These are phyloP conservation scores for Fusarium sp. DNA, from an alignment of 2,329 filamentous ascomycete genomes.

Conservation along the genomic window DNA sequence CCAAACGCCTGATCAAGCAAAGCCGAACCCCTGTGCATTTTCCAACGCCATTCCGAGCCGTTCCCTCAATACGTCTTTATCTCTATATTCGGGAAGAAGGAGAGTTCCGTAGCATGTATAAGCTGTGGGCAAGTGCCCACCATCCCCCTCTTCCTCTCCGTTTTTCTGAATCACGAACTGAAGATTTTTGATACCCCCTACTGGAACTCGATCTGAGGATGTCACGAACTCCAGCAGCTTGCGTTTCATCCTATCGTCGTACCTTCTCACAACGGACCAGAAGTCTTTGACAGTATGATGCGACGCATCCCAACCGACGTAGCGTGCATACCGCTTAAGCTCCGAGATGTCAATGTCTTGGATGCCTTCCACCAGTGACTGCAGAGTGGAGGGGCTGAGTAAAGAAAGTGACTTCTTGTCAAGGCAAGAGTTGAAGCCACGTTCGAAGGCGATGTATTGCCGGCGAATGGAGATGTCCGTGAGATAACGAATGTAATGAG, in stretches of 20 bases:
- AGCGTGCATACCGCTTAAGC: conserved; percentile 77
- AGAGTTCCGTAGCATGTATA: conserved; percentile 95
- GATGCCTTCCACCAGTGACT: conserved; percentile 84
- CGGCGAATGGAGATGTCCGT: conserved; percentile 80
- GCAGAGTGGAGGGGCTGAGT: conserved; percentile 78
- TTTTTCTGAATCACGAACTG: conserved; percentile 87
- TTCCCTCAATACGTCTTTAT: conserved; percentile 75
- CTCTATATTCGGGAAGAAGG: conserved; percentile 84
- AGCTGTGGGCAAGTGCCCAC: conserved; percentile 80
- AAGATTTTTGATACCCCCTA: conserved; percentile 84
- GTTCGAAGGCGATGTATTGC: conserved; percentile 84
- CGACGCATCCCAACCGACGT: conserved; percentile 81
- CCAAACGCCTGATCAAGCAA: conserved; percentile 63
- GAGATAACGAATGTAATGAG: conserved; percentile 87
- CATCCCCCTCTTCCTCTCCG: conserved; percentile 68
- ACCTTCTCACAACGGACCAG: conserved; percentile 82
- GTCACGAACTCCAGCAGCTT: conserved; percentile 94
- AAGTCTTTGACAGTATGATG: conserved; percentile 82
- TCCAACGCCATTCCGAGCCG: conserved; percentile 88
- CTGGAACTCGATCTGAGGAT: conserved; percentile 88
- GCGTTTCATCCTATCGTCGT: conserved; percentile 76
- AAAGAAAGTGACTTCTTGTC: conserved; percentile 77
- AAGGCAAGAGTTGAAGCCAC: conserved; percentile 83
- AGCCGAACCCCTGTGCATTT: conserved; percentile 91
- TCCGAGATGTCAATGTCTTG: conserved; percentile 83